Percentiles rank a stretch among this genome's conserved stretches.
These are phyloP conservation scores for Suillus luteus DNA, from an alignment of 768 basidiomycete genomes.

Conservation along the genomic window DNA sequence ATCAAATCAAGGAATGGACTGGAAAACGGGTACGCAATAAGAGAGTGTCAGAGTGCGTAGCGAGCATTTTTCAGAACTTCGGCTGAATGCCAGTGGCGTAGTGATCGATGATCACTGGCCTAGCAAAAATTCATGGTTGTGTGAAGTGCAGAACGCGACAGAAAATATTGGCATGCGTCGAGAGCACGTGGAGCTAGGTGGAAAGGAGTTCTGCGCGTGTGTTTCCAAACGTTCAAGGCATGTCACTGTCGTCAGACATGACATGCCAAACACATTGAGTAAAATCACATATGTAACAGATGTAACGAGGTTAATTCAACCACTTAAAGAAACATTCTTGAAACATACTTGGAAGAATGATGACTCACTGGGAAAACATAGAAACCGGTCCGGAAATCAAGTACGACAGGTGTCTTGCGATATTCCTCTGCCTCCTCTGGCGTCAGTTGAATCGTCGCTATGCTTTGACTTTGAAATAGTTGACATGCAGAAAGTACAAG, in stretches of 20 bases:
- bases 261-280: neutral
- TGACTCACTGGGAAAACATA: constrained; percentile 79
- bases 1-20: neutral
- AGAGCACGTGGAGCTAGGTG: neutral
- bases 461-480: constrained; percentile 58
- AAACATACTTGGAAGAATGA: neutral
- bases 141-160: neutral
- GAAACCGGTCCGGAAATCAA: constrained; percentile 74
- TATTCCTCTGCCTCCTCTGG: constrained; percentile 67
- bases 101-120: neutral
- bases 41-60: neutral
- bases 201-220: neutral
- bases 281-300: neutral
- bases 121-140: neutral
- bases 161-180: neutral
- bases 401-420: constrained; percentile 61
- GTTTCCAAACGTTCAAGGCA: neutral
- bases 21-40: neutral
- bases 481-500: constrained; percentile 6
- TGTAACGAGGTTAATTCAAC: neutral
- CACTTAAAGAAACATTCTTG: neutral
- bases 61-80: neutral
- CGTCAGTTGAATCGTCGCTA: constrained; percentile 78
- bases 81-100: neutral
- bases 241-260: too few species aligned